A percentile compares a stretch with the other conserved stretches of the same genome.
Conservation (phyloP, 139 green algal species). For the Chlamydomonas asymmetrica region DNA sequence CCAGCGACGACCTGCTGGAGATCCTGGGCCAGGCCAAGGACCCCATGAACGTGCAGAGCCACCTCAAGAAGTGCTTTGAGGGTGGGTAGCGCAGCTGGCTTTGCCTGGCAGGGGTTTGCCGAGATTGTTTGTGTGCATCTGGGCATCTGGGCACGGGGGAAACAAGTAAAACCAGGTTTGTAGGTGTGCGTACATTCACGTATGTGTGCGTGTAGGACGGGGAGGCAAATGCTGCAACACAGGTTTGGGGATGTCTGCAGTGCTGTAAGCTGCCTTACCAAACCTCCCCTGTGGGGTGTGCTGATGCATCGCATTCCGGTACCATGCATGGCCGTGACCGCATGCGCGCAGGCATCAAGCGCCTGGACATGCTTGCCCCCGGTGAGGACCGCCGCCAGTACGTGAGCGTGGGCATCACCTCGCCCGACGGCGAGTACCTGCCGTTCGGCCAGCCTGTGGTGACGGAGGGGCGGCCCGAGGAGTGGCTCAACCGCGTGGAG, state of each 20-base stretch:
- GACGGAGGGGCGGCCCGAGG: slow-evolving; percentile 81
- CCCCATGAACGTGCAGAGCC: slow-evolving; percentile 80
- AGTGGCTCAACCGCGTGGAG: slow-evolving; percentile 88
- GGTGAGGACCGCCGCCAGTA: slow-evolving; percentile 71
- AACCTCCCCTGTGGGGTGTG: no score
- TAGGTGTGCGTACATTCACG: no score
- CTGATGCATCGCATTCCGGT: no score
- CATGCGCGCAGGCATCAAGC: slow-evolving; percentile 75
- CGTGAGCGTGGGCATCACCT: slow-evolving; percentile 64
- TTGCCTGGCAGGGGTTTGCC: neutral
- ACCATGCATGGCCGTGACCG: no score
- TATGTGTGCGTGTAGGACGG: no score
- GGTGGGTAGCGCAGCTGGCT: slow-evolving; percentile 51
- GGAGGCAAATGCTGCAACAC: no score
- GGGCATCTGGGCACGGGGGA: no score
- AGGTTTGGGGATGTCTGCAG: no score
- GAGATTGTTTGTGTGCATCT: slow-evolving; percentile 2
- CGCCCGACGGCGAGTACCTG: slow-evolving; percentile 83
- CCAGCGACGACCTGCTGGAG: slow-evolving; percentile 84
- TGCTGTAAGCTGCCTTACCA: no score
- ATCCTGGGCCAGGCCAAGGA: slow-evolving; percentile 90
- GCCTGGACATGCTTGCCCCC: slow-evolving; percentile 76
- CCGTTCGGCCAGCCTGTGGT: slow-evolving; percentile 64
- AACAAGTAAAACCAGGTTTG: no score
- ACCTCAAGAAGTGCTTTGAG: slow-evolving; percentile 92